A percentile compares a stretch with the other conserved stretches of the same genome.
phyloP scores from a whole-genome alignment of 495 filamentous ascomycete genomes.

The Chaetomium tenue region DNA sequence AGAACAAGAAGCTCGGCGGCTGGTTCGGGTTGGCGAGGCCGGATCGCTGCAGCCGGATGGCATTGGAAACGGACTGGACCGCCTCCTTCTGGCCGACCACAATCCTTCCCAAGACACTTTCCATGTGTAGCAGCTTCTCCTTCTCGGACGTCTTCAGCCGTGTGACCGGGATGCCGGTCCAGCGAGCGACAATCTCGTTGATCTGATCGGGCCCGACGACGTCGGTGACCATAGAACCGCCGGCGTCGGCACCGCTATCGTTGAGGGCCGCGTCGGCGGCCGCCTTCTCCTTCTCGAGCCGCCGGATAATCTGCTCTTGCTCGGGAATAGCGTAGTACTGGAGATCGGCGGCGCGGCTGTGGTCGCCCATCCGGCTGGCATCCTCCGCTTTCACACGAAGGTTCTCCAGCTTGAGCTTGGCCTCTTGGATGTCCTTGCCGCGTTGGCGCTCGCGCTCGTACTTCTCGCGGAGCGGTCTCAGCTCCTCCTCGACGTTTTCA shows the following conservation, averaged over 20 bases:
- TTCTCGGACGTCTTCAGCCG: constrained; percentile 92
- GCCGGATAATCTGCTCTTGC: constrained; percentile 71
- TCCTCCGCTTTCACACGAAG: constrained; percentile 89
- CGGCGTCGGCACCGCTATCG: constrained; percentile 56
- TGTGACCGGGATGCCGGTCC: constrained; percentile 96
- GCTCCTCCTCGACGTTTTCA: constrained; percentile 85
- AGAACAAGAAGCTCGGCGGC: constrained; percentile 96
- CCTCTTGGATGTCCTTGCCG: constrained; percentile 86
- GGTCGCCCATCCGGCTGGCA: constrained; percentile 80
- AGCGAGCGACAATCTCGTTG: constrained; percentile 94
- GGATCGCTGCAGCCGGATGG: constrained; percentile 89
- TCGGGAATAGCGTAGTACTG: constrained; percentile 97
- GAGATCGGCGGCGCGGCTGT: constrained; percentile 80
- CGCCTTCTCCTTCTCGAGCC: constrained; percentile 77
- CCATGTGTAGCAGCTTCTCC: constrained; percentile 95
- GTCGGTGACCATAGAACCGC: constrained; percentile 77
- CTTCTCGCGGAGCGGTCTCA: constrained; percentile 88
- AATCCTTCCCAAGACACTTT: constrained; percentile 73
- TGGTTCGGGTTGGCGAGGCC: constrained; percentile 93
- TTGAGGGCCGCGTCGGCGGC: constrained; percentile 71
- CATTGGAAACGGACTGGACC: constrained; percentile 89
- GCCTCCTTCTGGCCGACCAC: constrained; percentile 95
- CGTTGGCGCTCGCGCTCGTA: constrained; percentile 89
- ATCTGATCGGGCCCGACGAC: constrained; percentile 96
- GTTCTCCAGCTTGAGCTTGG: constrained; percentile 89